These are phyloP conservation scores for Phialocephala sp. DNA, from an alignment of 2,329 filamentous ascomycete species.

Conservation along the genomic window DNA sequence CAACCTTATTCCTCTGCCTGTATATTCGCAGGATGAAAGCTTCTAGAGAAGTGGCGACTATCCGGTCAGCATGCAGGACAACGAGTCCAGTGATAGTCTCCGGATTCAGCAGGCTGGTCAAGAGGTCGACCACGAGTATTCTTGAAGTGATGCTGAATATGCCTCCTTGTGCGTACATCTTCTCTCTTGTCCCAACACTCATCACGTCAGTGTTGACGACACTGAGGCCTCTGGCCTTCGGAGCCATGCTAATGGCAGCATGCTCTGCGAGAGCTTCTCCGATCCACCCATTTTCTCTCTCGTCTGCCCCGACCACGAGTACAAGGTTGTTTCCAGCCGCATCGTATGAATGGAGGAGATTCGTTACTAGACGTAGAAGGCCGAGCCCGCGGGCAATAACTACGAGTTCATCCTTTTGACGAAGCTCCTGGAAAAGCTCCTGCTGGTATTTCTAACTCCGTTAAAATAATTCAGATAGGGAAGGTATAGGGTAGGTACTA, in stretches of 20 bases:
- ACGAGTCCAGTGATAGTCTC: conserved; percentile 87
- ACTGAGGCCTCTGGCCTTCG: conserved; percentile 82
- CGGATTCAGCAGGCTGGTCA: conserved; percentile 82
- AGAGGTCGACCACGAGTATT: conserved; percentile 90
- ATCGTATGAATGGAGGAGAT: conserved; percentile 95
- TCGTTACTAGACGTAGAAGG: conserved; percentile 90
- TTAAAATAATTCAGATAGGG: conserved; percentile 23
- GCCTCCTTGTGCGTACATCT: conserved; percentile 87
- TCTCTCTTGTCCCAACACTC: conserved; percentile 84
- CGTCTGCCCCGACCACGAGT: conserved; percentile 85
- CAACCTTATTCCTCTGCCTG: conserved; percentile 89
- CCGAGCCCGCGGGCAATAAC: conserved; percentile 91
- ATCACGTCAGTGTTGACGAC: conserved; percentile 95
- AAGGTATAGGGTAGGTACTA: conserved; percentile 52
- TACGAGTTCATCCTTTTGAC: conserved; percentile 90
- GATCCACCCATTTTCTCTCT: conserved; percentile 95
- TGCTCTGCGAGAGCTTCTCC: conserved; percentile 96
- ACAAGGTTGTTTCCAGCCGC: conserved; percentile 93
- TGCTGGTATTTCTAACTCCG: conserved; percentile 81
- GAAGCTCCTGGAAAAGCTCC: conserved; percentile 88
- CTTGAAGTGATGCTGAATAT: conserved; percentile 96
- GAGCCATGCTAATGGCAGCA: conserved; percentile 84
- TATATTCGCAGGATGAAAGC: conserved; percentile 95
- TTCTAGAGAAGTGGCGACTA: conserved; percentile 86
- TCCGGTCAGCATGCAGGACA: conserved; percentile 85